These are phyloP conservation scores for Saccharomycopsis selenospora DNA, from an alignment of 805 yeast species.

Conservation along the genomic window DNA sequence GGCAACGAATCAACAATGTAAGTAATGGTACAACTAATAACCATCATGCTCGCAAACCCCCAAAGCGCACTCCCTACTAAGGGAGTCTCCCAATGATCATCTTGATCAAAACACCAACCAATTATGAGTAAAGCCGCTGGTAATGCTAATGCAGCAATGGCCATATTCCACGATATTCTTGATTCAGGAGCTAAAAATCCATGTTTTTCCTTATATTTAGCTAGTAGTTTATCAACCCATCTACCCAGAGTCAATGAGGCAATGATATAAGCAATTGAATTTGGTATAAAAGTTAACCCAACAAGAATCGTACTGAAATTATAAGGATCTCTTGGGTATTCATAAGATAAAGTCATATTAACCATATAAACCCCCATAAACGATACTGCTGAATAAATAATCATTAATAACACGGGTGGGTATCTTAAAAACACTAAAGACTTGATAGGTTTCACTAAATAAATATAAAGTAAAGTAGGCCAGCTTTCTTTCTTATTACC, in stretches of 20 bases:
- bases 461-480: conserved; percentile 36
- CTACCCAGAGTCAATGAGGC: conserved; percentile 78
- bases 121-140: conserved; percentile 64
- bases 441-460: conserved; percentile 51
- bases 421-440: conserved; percentile 53
- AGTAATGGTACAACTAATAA: conserved; percentile 73
- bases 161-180: conserved; percentile 67
- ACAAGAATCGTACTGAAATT: conserved; percentile 56
- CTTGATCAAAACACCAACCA: conserved; percentile 73
- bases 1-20: conserved; percentile 80
- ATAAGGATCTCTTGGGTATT: conserved; percentile 59
- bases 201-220: conserved; percentile 46
- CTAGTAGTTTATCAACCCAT: conserved; percentile 63
- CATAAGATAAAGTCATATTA: conserved; percentile 64
- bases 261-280: conserved; percentile 66
- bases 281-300: conserved; percentile 77
- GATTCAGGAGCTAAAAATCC: conserved; percentile 72
- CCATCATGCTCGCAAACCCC: conserved; percentile 79
- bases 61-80: conserved; percentile 73
- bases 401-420: conserved; percentile 68
- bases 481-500: conserved; percentile 24
- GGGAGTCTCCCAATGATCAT: conserved; percentile 71
- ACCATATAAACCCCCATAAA: conserved; percentile 66
- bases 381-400: conserved; percentile 60
- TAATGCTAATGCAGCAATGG: conserved; percentile 52